phyloP scores from a whole-genome alignment of 768 basidiomycete species.

The Arthromyces matolae region DNA sequence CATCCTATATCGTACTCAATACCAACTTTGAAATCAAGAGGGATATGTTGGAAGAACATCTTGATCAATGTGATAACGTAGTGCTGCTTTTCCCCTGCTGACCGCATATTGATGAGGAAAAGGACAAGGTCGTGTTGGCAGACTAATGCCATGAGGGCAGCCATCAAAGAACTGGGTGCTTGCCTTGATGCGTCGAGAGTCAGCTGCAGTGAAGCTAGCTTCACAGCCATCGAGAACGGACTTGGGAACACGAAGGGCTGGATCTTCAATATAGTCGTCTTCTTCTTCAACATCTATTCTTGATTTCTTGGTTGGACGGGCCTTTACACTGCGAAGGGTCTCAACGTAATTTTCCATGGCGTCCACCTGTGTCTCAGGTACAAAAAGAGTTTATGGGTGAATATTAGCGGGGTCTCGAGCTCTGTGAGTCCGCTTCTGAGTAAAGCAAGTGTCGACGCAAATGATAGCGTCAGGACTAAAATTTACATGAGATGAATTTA shows the following conservation, averaged over 20 bases:
- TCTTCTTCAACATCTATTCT: neutral
- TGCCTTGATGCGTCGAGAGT: constrained; percentile 6
- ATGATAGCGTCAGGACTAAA: too few species aligned
- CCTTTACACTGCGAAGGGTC: neutral
- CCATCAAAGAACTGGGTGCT: too few species aligned
- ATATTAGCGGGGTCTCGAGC: neutral
- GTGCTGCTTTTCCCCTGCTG: too few species aligned
- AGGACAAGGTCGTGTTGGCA: neutral
- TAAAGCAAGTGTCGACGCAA: constrained; percentile 19
- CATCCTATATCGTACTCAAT: constrained; percentile 1
- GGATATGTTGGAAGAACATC: neutral
- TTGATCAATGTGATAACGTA: neutral
- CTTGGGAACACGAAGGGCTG: constrained; percentile 6
- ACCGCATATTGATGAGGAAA: too few species aligned
- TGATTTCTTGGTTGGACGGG: neutral
- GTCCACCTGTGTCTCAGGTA: neutral
- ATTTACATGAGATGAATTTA: neutral
- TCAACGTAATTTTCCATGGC: neutral
- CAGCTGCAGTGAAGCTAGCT: constrained; percentile 14
- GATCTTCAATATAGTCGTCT: too few species aligned
- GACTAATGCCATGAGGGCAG: neutral
- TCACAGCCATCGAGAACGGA: constrained; percentile 11
- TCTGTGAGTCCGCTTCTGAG: constrained; percentile 5
- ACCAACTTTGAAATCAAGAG: neutral
- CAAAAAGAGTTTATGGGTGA: neutral